A percentile compares a stretch with the other conserved stretches of the same genome.
These are phyloP conservation scores for Albophoma yamanashiensis DNA, from an alignment of 2,329 filamentous ascomycete species.

Conservation along the genomic window DNA sequence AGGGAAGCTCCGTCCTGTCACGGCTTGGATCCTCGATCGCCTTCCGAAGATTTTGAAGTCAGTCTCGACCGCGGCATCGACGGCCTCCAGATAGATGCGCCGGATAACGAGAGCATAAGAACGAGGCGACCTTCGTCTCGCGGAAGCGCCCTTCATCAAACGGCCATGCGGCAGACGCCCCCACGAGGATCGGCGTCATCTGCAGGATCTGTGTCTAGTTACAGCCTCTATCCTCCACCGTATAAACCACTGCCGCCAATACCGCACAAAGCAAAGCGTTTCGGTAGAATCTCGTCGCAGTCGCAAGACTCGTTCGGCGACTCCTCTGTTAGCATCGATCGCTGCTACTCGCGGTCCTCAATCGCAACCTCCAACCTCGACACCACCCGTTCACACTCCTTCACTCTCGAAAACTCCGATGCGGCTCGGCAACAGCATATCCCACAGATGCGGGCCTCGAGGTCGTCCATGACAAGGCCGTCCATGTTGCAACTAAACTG, in stretches of 20 bases:
- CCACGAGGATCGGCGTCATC: not conserved
- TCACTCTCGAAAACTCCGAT: not conserved
- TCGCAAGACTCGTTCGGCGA: not conserved
- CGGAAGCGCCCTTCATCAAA: not conserved
- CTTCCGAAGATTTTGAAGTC: not conserved
- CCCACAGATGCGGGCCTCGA: not conserved
- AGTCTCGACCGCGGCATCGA: not conserved
- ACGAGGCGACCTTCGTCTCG: not conserved
- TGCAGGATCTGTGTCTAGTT: not conserved
- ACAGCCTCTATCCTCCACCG: conserved; percentile 9
- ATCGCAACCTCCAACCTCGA: not conserved
- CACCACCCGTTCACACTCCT: not conserved
- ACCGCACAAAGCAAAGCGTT: conserved; percentile 1
- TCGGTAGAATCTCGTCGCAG: not conserved
- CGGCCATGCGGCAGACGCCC: not conserved
- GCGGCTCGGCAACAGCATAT: not conserved
- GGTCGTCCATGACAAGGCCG: not conserved
- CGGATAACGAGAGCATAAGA: not conserved
- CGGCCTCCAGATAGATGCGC: not conserved
- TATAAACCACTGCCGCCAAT: conserved; percentile 9
- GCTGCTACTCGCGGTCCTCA: not conserved
- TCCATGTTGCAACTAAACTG: conserved; percentile 5
- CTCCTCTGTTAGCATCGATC: not conserved
- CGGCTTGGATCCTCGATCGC: not conserved
- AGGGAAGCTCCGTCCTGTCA: not conserved